Conservation (phyloP, 2,329 filamentous ascomycete species). For the Pyrenophora tritici-repentis region DNA sequence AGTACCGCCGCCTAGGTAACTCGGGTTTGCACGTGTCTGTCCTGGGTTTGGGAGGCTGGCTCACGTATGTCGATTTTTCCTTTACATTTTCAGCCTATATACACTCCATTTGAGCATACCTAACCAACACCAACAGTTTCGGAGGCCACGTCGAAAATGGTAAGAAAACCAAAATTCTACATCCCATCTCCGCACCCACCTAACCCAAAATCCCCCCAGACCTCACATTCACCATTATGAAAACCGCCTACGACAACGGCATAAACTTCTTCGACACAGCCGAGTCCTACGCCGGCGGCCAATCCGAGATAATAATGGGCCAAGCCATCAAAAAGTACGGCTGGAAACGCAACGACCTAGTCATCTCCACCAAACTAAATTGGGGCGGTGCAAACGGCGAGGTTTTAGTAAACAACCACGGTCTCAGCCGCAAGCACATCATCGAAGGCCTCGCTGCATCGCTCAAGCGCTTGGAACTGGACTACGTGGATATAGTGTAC, state of each 20-base stretch:
- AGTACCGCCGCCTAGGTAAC: slow-evolving; percentile 72
- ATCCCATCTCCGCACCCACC: background rate
- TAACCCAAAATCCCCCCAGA: slow-evolving; percentile 42
- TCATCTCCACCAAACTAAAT: slow-evolving; percentile 54
- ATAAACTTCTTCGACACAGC: slow-evolving; percentile 48
- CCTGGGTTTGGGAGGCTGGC: slow-evolving; percentile 65
- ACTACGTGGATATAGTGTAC: slow-evolving; percentile 72
- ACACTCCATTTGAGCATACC: background rate
- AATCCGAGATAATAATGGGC: slow-evolving; percentile 61
- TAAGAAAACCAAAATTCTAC: slow-evolving; percentile 27
- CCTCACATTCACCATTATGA: slow-evolving; percentile 60
- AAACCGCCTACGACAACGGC: slow-evolving; percentile 61
- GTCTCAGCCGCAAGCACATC: slow-evolving; percentile 72
- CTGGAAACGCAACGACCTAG: slow-evolving; percentile 57
- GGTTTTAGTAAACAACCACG: slow-evolving; percentile 65
- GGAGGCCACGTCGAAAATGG: slow-evolving; percentile 73
- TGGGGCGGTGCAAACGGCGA: slow-evolving; percentile 56
- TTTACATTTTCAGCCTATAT: background rate
- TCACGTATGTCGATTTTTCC: slow-evolving; percentile 62
- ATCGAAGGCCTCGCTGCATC: slow-evolving; percentile 68
- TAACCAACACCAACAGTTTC: slow-evolving; percentile 20
- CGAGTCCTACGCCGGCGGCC: slow-evolving; percentile 54
- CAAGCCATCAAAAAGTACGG: slow-evolving; percentile 60
- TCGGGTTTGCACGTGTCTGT: slow-evolving; percentile 76
- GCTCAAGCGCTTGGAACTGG: slow-evolving; percentile 62